phyloP scores from a whole-genome alignment of 495 filamentous ascomycete species.

The Lophiostoma macrostomum region DNA sequence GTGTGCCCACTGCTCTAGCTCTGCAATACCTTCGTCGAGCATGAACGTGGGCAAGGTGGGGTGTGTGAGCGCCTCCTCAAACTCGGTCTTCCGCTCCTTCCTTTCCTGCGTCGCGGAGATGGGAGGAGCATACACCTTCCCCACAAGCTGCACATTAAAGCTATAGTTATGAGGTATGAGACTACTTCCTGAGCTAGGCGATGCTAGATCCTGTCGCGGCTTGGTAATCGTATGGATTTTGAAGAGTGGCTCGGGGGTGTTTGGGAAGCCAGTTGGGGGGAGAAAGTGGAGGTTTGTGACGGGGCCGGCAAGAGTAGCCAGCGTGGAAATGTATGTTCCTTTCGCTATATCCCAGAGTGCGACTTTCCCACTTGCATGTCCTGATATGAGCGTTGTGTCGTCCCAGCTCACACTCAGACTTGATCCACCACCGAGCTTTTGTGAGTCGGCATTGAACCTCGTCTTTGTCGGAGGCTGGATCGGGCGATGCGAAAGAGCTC shows the following conservation, averaged over 20 bases:
- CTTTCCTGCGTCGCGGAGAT: slow-evolving; percentile 15
- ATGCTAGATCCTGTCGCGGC: slow-evolving; percentile 54
- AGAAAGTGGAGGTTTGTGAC: slow-evolving; percentile 75
- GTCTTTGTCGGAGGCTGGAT: slow-evolving; percentile 40
- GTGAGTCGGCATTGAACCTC: slow-evolving; percentile 60
- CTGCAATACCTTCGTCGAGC: slow-evolving; percentile 55
- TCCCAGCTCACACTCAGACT: slow-evolving; percentile 74
- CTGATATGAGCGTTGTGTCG: slow-evolving; percentile 73
- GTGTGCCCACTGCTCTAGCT: slow-evolving; percentile 44
- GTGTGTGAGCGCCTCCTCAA: slow-evolving; percentile 52
- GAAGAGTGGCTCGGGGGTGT: slow-evolving; percentile 40
- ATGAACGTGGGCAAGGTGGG: slow-evolving; percentile 52
- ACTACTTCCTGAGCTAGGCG: slow-evolving; percentile 43
- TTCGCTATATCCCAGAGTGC: slow-evolving; percentile 73
- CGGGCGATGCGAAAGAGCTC: slow-evolving; percentile 21
- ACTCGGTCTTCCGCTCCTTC: slow-evolving; percentile 25
- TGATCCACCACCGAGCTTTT: slow-evolving; percentile 59
- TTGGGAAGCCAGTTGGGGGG: slow-evolving; percentile 57
- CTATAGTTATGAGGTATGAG: slow-evolving; percentile 62
- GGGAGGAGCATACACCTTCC: slow-evolving; percentile 9
- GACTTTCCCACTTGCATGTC: slow-evolving; percentile 78
- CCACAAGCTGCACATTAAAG: slow-evolving; percentile 62
- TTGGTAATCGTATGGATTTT: slow-evolving; percentile 65
- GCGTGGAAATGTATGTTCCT: slow-evolving; percentile 55
- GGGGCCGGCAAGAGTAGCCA: slow-evolving; percentile 69